Base-by-base conservation (phyloP, 2,329 filamentous ascomycete species). In the Aspergillus tubingensis region DNA sequence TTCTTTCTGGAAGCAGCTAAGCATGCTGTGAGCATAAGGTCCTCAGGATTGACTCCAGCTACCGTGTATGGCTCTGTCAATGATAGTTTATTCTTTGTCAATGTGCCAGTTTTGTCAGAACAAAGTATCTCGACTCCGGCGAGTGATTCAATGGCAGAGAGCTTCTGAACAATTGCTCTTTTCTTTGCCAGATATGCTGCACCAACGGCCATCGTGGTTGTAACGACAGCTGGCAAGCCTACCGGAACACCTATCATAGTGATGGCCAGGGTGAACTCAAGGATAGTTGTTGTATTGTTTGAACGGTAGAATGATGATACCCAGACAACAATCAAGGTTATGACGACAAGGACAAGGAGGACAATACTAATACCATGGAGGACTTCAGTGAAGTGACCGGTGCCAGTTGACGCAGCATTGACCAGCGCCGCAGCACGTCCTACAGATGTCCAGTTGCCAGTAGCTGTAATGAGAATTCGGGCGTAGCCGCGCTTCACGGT, bases 1-100 rank as follows among this genome's bases (percentile, higher is more conserved):
- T 93, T 94, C 86, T 95, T 96, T 82, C 91, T 90, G 68, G 90
- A 94, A 65, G 92, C 91, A 72, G 92, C 92, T 72, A 96, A 81
- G 77, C 92, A 96, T 72, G 92, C 92, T 81, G 91, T 95, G 67
- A 96, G 84, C 91, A 96, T 96, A 65, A 96, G 88, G 71, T 96
- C 91, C 77, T 95, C 90, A 38, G 89, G 85, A 68, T 93, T 90
- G 62, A 96, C 90, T 72, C 92, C 92, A 63, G 85, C 83, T 63
- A 95, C 90, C 41, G 88, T 91, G 82, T 88, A 96, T 59, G 92
- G 92, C 75, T 96, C 92, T 55, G 90, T 84, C 50, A 96, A 84
- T 65, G 91, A 94, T 21, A 96, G 86, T 83, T 95, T 96, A 85
- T 96, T 96, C 85, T 94, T 95, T 75, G 92, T 96, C 75, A 96